Base-by-base conservation (phyloP, 2,329 filamentous ascomycete species). In the Dryadomyces quercivorus region DNA sequence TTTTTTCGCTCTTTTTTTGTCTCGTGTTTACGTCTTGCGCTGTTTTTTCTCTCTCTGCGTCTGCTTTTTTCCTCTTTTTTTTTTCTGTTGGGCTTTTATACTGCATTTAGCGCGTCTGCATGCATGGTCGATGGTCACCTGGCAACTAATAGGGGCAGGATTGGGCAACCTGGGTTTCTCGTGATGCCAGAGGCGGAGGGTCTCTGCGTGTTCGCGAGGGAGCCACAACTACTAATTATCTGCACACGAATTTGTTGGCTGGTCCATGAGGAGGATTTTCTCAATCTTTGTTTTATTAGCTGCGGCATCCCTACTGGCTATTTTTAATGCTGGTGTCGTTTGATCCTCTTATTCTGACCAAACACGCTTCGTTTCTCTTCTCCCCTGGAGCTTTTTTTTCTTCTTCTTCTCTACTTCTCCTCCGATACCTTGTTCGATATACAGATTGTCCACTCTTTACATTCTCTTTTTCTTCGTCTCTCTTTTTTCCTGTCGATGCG, bases 391-490 rank as follows among this genome's bases (percentile, higher is more conserved):
- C 10, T 40, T 15, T 12, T 12, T 13, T 16, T 40, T 16, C 4
- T 9, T 20, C 47, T 50, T 50, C 31, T 13, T 18, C 36, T 51
- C 21, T 49, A 31, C 44, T 22, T 43, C 47, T 47, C 49, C 55
- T 56, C 53, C 36, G 59, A 74, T 74, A 74, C 72, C 71, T 74
- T 74, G 70, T 75, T 72, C 69, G 61, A 66, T 65, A 66, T 65
- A 66, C 60, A 62, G 58, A 61, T 61, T 63, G 58, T 40, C 9
- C 36, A 40, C 36, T 31, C 26, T 31, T 31, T 31, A 31, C 26
- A 31, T 31, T 31, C 26, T 31, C 26, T 31, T 55, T 52, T 48
- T 55, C 18, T 48, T 20, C n/a, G n/a, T 55, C 42, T 20, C 18
- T 50, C 38, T 50, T 16, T 42, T 42, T 42, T n/a, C 38, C 38